Percentiles rank a stretch among this genome's conserved stretches.
Conservation (phyloP, 1,284 basidiomycete genomes). For the Moesziomyces sp. region DNA sequence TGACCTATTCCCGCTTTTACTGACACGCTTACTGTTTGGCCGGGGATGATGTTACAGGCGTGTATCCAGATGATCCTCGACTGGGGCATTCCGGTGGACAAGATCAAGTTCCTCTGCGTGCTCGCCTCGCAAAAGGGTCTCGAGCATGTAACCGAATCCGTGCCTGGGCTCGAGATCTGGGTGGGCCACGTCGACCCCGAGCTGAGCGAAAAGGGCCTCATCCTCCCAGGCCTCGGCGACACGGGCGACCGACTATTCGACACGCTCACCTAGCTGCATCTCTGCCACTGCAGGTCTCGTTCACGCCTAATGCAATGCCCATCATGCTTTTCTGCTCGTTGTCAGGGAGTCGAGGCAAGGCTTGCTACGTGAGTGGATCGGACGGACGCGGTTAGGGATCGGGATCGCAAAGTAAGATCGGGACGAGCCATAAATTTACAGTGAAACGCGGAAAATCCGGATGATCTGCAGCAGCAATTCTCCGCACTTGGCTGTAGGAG, state of each 20-base stretch:
- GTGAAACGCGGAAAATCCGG: background rate
- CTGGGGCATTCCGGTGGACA: constrained; percentile 66
- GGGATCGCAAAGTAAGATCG: too few species aligned
- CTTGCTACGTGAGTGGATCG: too few species aligned
- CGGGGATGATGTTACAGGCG: constrained; percentile 23
- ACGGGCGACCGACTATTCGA: constrained; percentile 60
- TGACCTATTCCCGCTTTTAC: constrained; percentile 4
- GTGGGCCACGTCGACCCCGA: constrained; percentile 58
- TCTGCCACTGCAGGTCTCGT: too few species aligned
- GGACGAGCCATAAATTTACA: too few species aligned
- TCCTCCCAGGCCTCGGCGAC: constrained; percentile 63
- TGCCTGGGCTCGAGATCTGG: constrained; percentile 82
- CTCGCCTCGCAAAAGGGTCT: constrained; percentile 83
- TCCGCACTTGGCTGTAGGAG: background rate
- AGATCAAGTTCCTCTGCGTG: constrained; percentile 85
- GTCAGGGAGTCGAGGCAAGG: too few species aligned
- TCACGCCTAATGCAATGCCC: too few species aligned
- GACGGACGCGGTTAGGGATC: too few species aligned
- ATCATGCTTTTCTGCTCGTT: too few species aligned
- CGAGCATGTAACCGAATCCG: constrained; percentile 75
- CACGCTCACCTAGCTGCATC: constrained; percentile 26
- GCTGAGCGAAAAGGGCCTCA: constrained; percentile 57
- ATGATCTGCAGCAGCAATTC: background rate
- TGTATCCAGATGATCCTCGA: constrained; percentile 64
- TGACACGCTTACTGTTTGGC: background rate